Evolutionary conservation across 257 asterid species (phyloP).

Genomic region (Henckelia pumila): DNA sequence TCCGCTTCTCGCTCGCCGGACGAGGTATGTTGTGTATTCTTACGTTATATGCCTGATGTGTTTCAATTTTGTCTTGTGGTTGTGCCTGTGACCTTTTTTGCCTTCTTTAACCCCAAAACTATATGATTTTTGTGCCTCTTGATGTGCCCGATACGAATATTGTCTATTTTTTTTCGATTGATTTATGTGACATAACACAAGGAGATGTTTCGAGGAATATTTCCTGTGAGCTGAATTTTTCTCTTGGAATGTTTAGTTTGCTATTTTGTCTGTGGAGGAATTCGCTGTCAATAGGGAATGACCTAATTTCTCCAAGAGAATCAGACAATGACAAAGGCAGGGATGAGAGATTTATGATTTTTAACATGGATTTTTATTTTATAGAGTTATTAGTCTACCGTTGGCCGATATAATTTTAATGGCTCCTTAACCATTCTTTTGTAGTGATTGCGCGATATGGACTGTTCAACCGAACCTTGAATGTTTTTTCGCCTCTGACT

Average conservation of each 20-base stretch:
- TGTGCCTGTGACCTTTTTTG: no score
- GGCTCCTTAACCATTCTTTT: background rate
- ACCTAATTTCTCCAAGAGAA: background rate
- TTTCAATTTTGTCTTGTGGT: background rate
- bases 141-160: background rate
- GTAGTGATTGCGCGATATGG: constrained; percentile 1
- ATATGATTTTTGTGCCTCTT: background rate
- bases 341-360: background rate
- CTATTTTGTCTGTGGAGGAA: background rate
- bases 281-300: background rate
- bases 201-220: background rate
- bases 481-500: background rate
- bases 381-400: background rate
- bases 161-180: background rate
- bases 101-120: no score
- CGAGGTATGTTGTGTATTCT: constrained; percentile 23
- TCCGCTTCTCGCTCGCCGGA: constrained; percentile 31
- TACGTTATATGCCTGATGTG: background rate
- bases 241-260: constrained; percentile 16
- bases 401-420: background rate
- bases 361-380: constrained; percentile 10
- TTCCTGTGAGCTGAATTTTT: background rate
- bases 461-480: background rate
- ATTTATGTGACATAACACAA: background rate
- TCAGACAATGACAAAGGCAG: background rate